Conservation (phyloP, 352 stramenopile genomes). For the Saprolegnia diclina region DNA sequence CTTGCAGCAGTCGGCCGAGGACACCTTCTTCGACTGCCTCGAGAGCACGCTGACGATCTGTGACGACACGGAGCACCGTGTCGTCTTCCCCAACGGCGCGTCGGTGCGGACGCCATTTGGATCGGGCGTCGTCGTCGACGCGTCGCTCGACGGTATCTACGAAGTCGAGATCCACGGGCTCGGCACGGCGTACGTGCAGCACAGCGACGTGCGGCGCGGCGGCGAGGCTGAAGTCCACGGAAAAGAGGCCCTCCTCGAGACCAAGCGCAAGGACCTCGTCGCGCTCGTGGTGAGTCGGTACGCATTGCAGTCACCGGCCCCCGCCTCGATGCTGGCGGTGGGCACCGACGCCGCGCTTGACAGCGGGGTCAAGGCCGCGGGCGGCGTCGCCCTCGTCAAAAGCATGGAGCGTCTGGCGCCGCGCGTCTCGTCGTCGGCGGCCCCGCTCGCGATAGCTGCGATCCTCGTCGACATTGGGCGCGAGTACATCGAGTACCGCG, state of each 20-base stretch:
- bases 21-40: conserved; percentile 82
- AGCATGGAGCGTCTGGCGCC: conserved; percentile 61
- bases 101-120: conserved; percentile 63
- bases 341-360: conserved; percentile 74
- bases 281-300: conserved; percentile 59
- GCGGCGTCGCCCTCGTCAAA: conserved; percentile 68
- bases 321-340: conserved; percentile 48
- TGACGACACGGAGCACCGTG: conserved; percentile 21
- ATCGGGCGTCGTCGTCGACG: conserved; percentile 31
- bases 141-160: not conserved
- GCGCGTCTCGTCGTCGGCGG: conserved; percentile 52
- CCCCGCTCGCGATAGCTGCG: conserved; percentile 70
- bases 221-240: conserved; percentile 43
- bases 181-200: conserved; percentile 56
- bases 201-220: conserved; percentile 47
- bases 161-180: conserved; percentile 47
- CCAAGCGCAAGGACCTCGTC: conserved; percentile 46
- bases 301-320: conserved; percentile 39
- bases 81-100: conserved; percentile 52
- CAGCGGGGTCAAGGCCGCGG: conserved; percentile 68
- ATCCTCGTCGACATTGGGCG: conserved; percentile 84
- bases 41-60: conserved; percentile 46
- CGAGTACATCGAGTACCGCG: conserved; percentile 79
- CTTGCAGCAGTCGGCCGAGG: conserved; percentile 64
- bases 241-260: conserved; percentile 42